phyloP scores from a whole-genome alignment of 2,329 filamentous ascomycete species.

The Paracorniculantispora psalliotae region DNA sequence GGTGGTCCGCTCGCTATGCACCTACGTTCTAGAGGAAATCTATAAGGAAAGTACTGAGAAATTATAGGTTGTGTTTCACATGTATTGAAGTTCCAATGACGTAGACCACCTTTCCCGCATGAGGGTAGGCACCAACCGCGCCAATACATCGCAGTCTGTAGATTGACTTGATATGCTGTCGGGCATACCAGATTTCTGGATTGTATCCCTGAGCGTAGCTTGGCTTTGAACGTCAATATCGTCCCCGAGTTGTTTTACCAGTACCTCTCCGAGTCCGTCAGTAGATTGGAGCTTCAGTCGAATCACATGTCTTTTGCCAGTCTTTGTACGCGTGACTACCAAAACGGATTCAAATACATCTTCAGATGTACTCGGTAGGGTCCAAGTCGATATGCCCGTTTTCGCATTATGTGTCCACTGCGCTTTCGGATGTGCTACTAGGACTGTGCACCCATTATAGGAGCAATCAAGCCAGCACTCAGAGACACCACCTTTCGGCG shows the following conservation, averaged over 20 bases:
- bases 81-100: too few species aligned
- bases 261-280: neutral
- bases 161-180: too few species aligned
- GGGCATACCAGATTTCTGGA: too few species aligned
- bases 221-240: neutral
- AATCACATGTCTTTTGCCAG: neutral
- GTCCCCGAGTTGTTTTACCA: neutral
- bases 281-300: neutral
- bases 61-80: too few species aligned
- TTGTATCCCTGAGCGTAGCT: neutral
- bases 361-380: neutral
- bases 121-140: too few species aligned
- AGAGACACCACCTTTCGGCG: neutral
- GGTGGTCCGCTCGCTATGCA: neutral
- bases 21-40: neutral
- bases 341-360: neutral
- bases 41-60: neutral
- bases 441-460: neutral
- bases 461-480: neutral
- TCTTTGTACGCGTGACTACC: neutral
- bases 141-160: too few species aligned
- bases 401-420: neutral
- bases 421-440: neutral
- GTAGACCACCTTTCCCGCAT: too few species aligned
- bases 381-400: neutral